phyloP scores from a whole-genome alignment of 108 stramenopile species.

The Pseudonitzschia pungens region DNA sequence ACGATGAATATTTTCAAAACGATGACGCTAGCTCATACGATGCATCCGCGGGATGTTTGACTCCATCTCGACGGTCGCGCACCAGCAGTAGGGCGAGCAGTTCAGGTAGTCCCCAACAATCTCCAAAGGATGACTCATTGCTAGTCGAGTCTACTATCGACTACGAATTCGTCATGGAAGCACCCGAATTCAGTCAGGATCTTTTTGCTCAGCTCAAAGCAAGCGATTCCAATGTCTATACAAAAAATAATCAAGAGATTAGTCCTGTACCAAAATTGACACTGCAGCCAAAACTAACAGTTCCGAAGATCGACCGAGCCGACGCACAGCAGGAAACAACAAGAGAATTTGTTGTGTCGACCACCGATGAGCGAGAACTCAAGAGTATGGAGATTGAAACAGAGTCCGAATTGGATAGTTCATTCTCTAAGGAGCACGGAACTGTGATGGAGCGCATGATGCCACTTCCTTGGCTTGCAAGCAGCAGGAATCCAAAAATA shows the following conservation, averaged over 20 bases:
- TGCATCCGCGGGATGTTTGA: neutral
- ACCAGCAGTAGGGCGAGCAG: constrained; percentile 1
- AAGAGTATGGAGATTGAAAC: neutral
- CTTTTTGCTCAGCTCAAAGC: neutral
- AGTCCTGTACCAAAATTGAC: neutral
- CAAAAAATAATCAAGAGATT: neutral
- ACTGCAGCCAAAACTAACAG: neutral
- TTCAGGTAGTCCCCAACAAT: neutral
- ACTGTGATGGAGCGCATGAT: constrained; percentile 15
- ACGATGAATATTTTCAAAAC: neutral
- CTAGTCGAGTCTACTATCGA: neutral
- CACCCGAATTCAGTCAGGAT: neutral
- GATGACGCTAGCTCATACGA: constrained; percentile 3
- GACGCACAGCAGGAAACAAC: neutral
- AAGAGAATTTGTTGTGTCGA: no score
- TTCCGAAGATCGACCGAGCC: neutral
- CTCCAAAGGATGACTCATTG: neutral
- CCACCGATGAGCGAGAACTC: no score
- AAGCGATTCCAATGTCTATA: neutral
- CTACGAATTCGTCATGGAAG: constrained; percentile 5
- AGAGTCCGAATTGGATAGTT: neutral
- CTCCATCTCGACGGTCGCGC: neutral
- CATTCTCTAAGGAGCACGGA: constrained; percentile 3
- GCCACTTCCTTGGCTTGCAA: constrained; percentile 9
- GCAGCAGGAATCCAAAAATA: neutral